phyloP scores from a whole-genome alignment of 202 grass and related monocot genomes.

The Bolboschoenoplectus hybrid region DNA sequence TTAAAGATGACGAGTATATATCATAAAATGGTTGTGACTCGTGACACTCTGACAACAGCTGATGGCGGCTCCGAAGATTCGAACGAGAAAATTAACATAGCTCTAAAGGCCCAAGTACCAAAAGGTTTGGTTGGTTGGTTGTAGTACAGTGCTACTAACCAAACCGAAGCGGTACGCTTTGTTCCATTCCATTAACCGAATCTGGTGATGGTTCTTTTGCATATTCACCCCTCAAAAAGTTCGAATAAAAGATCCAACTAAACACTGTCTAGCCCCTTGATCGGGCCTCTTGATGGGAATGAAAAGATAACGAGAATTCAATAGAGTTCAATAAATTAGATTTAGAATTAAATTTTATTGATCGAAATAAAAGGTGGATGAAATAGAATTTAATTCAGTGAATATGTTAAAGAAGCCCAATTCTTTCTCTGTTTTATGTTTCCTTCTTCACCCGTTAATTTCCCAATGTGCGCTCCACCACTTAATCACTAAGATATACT shows the following conservation, averaged over 20 bases:
- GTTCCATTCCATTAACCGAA: constrained; percentile 1
- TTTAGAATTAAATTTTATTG: too few species aligned
- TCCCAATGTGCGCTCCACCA: constrained; percentile 19
- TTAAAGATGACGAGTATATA: background rate
- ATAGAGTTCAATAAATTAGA: too few species aligned
- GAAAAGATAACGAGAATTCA: too few species aligned
- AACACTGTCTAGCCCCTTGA: too few species aligned
- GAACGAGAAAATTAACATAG: background rate
- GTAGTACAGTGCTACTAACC: constrained; percentile 23
- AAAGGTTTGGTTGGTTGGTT: background rate
- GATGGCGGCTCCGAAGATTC: background rate
- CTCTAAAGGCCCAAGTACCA: background rate
- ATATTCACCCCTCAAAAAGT: constrained; percentile 11
- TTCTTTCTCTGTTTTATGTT: background rate
- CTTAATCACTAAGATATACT: constrained; percentile 22
- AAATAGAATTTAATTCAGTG: too few species aligned
- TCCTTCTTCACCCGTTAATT: constrained; percentile 1
- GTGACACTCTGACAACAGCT: background rate
- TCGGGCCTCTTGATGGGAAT: too few species aligned
- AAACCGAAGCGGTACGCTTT: constrained; percentile 27
- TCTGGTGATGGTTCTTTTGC: constrained; percentile 21
- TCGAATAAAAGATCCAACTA: too few species aligned
- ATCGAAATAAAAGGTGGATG: too few species aligned
- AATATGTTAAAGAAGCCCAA: background rate
- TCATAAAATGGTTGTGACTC: background rate